Base-by-base conservation (phyloP, 2,329 filamentous ascomycete genomes). In the Pseudocercospora fuligena region DNA sequence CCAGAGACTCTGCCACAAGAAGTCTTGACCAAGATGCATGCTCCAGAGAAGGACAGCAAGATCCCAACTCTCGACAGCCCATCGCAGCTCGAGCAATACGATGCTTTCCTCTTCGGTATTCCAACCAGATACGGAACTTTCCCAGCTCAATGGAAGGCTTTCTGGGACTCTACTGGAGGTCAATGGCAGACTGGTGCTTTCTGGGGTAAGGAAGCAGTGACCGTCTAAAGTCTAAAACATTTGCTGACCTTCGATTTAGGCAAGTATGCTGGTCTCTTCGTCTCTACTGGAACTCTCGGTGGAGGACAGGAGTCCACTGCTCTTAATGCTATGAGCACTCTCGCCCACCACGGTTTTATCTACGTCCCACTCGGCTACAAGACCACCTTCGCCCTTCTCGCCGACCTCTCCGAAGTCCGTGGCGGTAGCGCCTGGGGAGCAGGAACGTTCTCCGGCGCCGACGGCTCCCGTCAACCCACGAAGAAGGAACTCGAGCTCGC, bases 101-200 rank as follows among this genome's bases (percentile, higher is more conserved):
- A 98, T 77, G 67, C 66, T 25, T 90, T 97, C 84, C 89, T 99
- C 71, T 87, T 98, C 75, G 95, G 95, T 73, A 95, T 98, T 80
- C 95, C 95, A 67, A 99, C 95, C 60, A 89, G 95, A 73, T 99
- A 92, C 84, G 95, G 95, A 75, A 98, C 96, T 88, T 97, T 97
- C 87, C 94, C 94, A 58, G 92, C 90, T 19, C 95, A 99, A 84
- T 97, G 92, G 92, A 97, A 95, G 86, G 78, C 88, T 49, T 94
- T 93, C 86, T 96, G 93, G 92, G 95, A 99, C 85, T 63, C 65
- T 29, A 75, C 73, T 9, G 94, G 94, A 77, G 85, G 87, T 73
- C 91, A 95, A 81, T 98, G 95, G 95, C 82, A 86, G 68, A 80
- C 82, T 14, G 94, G 94, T 69, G 88, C 84, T 33, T 77, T 70